A percentile compares a stretch with the other conserved stretches of the same genome.
Evolutionary conservation across 176 grass and related monocot genomes (phyloP).

Genomic region (Zoysia japonica): DNA sequence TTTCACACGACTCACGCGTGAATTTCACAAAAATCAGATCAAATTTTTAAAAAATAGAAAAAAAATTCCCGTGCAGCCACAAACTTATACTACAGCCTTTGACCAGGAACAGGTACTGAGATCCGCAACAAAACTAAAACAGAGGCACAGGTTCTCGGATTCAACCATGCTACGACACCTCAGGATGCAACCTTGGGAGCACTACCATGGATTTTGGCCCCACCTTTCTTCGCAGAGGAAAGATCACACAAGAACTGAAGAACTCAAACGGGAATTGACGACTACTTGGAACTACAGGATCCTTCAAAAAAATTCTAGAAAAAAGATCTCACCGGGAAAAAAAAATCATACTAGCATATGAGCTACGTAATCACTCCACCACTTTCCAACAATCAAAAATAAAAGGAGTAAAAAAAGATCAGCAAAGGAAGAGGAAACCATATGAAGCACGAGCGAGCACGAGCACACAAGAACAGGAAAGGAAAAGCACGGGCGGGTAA

Average conservation of each 20-base stretch:
- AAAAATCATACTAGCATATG: background rate
- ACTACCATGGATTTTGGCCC: conserved; percentile 3
- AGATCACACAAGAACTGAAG: conserved; percentile 4
- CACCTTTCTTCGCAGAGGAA: background rate
- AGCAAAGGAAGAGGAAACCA: background rate
- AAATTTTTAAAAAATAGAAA: too few relatives aligned
- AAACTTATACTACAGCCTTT: background rate
- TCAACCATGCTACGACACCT: background rate
- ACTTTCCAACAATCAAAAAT: background rate
- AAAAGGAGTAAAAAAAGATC: background rate
- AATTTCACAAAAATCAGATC: too few relatives aligned
- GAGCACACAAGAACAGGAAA: conserved; percentile 5
- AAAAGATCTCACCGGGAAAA: background rate
- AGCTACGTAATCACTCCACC: background rate
- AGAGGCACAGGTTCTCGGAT: background rate
- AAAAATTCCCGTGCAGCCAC: background rate
- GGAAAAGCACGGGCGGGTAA: background rate
- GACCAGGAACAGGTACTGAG: background rate
- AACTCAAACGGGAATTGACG: conserved; percentile 44
- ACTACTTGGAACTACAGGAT: background rate
- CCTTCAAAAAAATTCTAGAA: background rate
- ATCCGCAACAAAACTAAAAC: conserved; percentile 16
- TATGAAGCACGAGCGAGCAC: background rate
- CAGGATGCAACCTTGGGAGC: conserved; percentile 19
- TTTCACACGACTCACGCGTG: too few relatives aligned